Evolutionary conservation across 2,329 filamentous ascomycete species (phyloP).

Genomic region (Penicillium sp.): DNA sequence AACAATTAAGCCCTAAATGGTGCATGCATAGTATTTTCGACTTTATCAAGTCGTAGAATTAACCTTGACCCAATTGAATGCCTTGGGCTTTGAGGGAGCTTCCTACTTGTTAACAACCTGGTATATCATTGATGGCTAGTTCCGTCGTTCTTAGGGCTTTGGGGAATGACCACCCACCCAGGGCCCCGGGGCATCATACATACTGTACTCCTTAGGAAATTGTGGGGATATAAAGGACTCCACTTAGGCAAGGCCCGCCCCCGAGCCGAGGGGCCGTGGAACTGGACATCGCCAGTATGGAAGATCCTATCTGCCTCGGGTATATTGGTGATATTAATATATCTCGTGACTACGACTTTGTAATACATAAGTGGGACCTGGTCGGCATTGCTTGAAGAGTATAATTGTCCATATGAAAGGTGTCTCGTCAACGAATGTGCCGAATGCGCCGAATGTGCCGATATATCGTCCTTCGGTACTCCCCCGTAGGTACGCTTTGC

Average conservation of each 20-base stretch:
- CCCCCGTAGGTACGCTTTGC: background rate
- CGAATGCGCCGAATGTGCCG: background rate
- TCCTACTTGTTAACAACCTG: background rate
- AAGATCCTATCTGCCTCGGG: background rate
- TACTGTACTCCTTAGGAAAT: too few relatives aligned
- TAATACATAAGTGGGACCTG: too few relatives aligned
- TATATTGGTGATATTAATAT: background rate
- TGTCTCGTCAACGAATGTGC: background rate
- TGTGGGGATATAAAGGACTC: too few relatives aligned
- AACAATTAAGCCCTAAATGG: background rate
- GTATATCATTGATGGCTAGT: background rate
- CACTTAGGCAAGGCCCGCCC: too few relatives aligned
- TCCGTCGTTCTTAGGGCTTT: background rate
- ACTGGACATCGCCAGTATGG: background rate
- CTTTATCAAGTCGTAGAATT: background rate
- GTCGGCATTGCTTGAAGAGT: background rate
- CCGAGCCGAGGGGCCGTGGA: background rate
- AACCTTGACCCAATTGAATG: background rate
- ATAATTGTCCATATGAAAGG: background rate
- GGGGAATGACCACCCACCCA: too few relatives aligned
- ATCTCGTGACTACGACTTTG: too few relatives aligned
- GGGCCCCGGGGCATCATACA: too few relatives aligned
- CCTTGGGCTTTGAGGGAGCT: too few relatives aligned
- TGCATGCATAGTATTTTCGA: background rate
- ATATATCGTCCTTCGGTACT: background rate